phyloP scores from a whole-genome alignment of 257 asterid species.

The Salvia rosmarinus region DNA sequence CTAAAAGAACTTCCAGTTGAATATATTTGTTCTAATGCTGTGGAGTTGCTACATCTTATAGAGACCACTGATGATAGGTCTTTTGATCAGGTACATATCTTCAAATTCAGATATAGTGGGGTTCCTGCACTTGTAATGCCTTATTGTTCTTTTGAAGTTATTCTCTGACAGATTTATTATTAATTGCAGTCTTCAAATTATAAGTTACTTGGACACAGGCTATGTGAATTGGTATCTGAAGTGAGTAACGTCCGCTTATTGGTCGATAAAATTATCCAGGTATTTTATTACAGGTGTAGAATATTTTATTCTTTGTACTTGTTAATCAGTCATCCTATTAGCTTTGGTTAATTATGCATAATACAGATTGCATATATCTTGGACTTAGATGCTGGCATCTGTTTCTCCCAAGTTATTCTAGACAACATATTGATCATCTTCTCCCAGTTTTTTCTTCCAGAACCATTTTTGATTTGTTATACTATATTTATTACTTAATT shows the following conservation, averaged over 20 bases:
- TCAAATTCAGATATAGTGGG: conserved; percentile 21
- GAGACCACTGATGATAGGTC: conserved; percentile 61
- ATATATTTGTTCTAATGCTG: conserved; percentile 55
- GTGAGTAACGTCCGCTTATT: conserved; percentile 50
- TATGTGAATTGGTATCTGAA: conserved; percentile 70
- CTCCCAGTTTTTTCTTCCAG: neutral
- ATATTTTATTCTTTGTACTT: conserved; percentile 9
- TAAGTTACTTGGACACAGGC: conserved; percentile 84
- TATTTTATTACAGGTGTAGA: conserved; percentile 30
- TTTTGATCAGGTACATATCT: conserved; percentile 65
- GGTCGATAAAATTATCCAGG: conserved; percentile 77
- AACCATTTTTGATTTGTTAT: neutral
- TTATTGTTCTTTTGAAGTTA: conserved; percentile 32
- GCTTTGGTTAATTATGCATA: conserved; percentile 5
- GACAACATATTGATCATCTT: neutral
- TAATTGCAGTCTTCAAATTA: conserved; percentile 79
- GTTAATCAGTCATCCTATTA: conserved; percentile 17
- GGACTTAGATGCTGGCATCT: conserved; percentile 20
- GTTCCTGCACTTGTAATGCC: conserved; percentile 33
- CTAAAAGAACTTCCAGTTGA: conserved; percentile 76
- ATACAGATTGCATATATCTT: conserved; percentile 6
- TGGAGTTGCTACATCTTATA: conserved; percentile 69
- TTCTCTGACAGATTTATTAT: conserved; percentile 42
- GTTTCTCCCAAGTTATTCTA: conserved; percentile 4
- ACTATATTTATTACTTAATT: neutral